A percentile compares a stretch with the other conserved stretches of the same genome.
Evolutionary conservation across 1,284 basidiomycete species (phyloP).

Genomic region (Cryptococcus neoformans): DNA sequence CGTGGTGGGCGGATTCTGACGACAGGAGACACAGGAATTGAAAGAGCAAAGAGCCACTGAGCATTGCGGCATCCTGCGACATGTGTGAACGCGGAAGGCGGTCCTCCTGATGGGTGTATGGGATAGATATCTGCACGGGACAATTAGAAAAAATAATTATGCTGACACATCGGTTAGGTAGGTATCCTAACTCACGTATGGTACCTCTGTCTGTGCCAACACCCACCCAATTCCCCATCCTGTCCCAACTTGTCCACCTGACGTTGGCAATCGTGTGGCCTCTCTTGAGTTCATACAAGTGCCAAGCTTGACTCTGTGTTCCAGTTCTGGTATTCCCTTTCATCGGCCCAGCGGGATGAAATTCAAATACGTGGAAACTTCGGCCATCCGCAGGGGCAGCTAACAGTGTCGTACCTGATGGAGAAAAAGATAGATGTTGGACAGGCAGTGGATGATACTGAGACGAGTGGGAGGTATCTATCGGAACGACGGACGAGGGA

Average conservation of each 20-base stretch:
- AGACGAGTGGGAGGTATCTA: conserved; percentile 2
- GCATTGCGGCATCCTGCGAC: conserved; percentile 59
- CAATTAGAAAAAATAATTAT: neutral
- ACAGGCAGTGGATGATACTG: conserved; percentile 37
- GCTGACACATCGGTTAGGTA: too few species aligned
- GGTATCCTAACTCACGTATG: conserved; percentile 41
- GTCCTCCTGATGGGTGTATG: conserved; percentile 70
- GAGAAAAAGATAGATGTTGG: conserved; percentile 58
- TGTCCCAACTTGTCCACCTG: conserved; percentile 55
- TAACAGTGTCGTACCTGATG: conserved; percentile 59
- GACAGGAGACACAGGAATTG: conserved; percentile 59
- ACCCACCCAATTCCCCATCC: conserved; percentile 67
- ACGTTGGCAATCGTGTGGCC: conserved; percentile 68
- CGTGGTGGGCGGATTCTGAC: conserved; percentile 53
- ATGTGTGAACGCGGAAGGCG: conserved; percentile 63
- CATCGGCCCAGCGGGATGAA: conserved; percentile 32
- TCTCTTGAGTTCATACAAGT: conserved; percentile 65
- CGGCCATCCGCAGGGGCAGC: conserved; percentile 63
- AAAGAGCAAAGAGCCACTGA: conserved; percentile 55
- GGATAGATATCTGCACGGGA: conserved; percentile 64
- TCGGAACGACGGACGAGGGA: conserved; percentile 12
- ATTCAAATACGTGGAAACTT: conserved; percentile 58
- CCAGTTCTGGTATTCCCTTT: conserved; percentile 7
- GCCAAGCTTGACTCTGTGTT: conserved; percentile 53
- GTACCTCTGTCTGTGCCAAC: conserved; percentile 57